Evolutionary conservation across 225 moss, liverwort and hornwort genomes (phyloP).

Genomic region (Sphagnum tenellum): DNA sequence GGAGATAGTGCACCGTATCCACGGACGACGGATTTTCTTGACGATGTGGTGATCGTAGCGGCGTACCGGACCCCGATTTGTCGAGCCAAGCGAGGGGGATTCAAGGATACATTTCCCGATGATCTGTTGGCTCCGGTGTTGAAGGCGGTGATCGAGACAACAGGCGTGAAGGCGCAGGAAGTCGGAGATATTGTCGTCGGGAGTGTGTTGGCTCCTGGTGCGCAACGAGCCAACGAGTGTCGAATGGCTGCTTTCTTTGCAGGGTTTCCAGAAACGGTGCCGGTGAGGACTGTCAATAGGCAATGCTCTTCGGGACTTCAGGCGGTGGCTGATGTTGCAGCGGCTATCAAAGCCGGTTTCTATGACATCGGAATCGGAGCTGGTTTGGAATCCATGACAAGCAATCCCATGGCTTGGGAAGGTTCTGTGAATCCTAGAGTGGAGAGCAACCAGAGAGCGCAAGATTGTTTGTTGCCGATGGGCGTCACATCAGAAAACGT

Average conservation of each 20-base stretch:
- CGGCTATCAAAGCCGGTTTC: constrained; percentile 72
- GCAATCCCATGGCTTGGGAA: constrained; percentile 56
- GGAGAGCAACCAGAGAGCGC: constrained; percentile 46
- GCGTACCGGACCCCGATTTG: constrained; percentile 44
- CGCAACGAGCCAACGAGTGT: constrained; percentile 79
- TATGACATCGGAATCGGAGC: constrained; percentile 85
- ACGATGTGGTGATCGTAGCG: constrained; percentile 25
- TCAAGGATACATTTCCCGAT: constrained; percentile 78
- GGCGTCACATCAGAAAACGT: constrained; percentile 93
- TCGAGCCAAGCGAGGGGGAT: constrained; percentile 59
- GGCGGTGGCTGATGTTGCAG: constrained; percentile 84
- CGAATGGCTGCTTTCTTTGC: constrained; percentile 87
- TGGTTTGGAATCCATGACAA: constrained; percentile 77
- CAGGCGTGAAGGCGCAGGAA: constrained; percentile 63
- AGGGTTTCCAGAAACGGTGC: constrained; percentile 82
- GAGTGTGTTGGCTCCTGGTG: constrained; percentile 68
- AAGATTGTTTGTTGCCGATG: constrained; percentile 83
- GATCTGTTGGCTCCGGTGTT: constrained; percentile 78
- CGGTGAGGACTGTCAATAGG: constrained; percentile 79
- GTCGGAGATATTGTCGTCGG: constrained; percentile 90
- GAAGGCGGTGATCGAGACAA: constrained; percentile 70
- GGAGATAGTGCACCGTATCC: constrained; percentile 9
- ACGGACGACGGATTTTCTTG: constrained; percentile 13
- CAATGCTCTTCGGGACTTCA: constrained; percentile 93
- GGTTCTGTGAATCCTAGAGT: constrained; percentile 56